Evolutionary conservation across 208 protist genomes (phyloP).

Genomic region (Trypanosoma avium): DNA sequence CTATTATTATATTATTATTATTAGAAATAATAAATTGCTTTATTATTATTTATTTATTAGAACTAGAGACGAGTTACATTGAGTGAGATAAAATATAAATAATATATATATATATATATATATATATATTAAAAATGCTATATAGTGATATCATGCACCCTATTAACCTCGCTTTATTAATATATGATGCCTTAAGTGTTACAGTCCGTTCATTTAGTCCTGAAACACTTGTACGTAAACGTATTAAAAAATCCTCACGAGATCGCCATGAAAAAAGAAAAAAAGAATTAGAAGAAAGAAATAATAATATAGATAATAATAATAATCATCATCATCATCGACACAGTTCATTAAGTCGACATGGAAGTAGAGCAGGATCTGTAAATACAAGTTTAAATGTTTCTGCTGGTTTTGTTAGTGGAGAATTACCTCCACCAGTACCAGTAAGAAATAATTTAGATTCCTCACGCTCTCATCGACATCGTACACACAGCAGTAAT

Average conservation of each 20-base stretch:
- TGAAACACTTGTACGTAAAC: conserved; percentile 54
- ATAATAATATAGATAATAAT: background rate
- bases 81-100: too few species aligned
- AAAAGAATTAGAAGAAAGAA: background rate
- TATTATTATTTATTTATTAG: too few species aligned
- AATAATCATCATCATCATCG: background rate
- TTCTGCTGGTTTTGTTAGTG: conserved; percentile 8
- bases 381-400: conserved; percentile 23
- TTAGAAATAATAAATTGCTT: too few species aligned
- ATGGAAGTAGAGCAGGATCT: background rate
- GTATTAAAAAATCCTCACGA: conserved; percentile 13
- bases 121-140: conserved; percentile 15
- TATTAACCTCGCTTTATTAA: conserved; percentile 40
- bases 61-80: too few species aligned
- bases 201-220: conserved; percentile 54
- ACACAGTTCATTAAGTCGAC: conserved; percentile 12
- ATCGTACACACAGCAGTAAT: conserved; percentile 16
- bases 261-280: background rate
- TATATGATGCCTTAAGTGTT: conserved; percentile 38
- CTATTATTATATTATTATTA: too few species aligned
- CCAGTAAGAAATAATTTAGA: conserved; percentile 1
- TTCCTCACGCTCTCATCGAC: conserved; percentile 1
- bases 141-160: conserved; percentile 54
- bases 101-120: conserved; percentile 9
- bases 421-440: conserved; percentile 12